Percentiles rank a stretch among this genome's conserved stretches.
These are phyloP conservation scores for Chytridium lagenaria DNA, from an alignment of 371 early-diverging fungal genomes.

Conservation along the genomic window DNA sequence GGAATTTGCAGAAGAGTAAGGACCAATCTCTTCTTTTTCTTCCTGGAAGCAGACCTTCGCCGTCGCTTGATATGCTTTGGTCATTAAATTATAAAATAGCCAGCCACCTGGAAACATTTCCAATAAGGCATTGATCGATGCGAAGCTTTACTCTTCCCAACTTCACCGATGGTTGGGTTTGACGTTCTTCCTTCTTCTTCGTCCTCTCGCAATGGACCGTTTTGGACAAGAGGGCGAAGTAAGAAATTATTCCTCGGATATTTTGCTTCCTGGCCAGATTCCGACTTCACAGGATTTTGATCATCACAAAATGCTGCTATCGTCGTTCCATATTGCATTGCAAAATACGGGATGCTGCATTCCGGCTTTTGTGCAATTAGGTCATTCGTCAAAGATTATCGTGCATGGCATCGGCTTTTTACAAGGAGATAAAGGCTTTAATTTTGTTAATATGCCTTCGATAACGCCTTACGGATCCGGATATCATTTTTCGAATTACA, in stretches of 20 bases:
- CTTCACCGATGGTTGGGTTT: conserved; percentile 1
- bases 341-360: conserved; percentile 73
- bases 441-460: background rate
- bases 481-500: background rate
- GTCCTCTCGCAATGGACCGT: background rate
- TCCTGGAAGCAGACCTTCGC: no score
- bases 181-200: background rate
- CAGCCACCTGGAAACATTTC: background rate
- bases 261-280: background rate
- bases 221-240: background rate
- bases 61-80: no score
- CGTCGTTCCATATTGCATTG: conserved; percentile 76
- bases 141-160: background rate
- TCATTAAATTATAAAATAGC: no score
- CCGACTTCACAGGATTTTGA: background rate
- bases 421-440: background rate
- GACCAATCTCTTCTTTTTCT: background rate
- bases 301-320: conserved; percentile 62
- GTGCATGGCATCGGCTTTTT: conserved; percentile 56
- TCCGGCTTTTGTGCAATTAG: conserved; percentile 80
- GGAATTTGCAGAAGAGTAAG: background rate
- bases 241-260: background rate
- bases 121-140: background rate
- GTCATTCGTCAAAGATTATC: conserved; percentile 65
- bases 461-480: background rate